Base-by-base conservation (phyloP, 2,329 filamentous ascomycete species). In the Rhynchosporium graminicola region DNA sequence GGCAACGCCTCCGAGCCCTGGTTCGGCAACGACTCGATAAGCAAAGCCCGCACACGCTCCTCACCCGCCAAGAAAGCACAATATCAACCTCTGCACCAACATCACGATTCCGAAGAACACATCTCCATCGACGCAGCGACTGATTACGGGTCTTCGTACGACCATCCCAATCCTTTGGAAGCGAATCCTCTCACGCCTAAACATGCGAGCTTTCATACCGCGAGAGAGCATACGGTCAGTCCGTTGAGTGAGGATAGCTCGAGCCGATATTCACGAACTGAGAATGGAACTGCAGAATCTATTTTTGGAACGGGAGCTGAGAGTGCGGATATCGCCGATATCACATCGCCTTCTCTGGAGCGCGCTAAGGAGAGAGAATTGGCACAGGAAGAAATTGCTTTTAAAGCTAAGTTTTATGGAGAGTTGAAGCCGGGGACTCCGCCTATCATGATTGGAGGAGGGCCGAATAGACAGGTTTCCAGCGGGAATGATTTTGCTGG, bases 341-440 rank as follows among this genome's bases (percentile, higher is more conserved):
- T 51, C 36, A 55, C 33, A 38, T 51, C 42, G 26, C 26, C 43
- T 43, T 56, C 36, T 10, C 46, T 48, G 2, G 57, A 57, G 15
- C 59, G 26, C 31, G 42, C 29, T 0, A 36, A 47, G n/a, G 57
- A 56, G 8, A 20, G 51, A n/a, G 51, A 65, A 12, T 12, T 63
- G 10, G 61, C 54, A 47, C 57, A 52, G 46, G 43, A 20, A 43
- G 46, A 57, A 60, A 64, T 52, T 2, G 60, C 60, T 15, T 85
- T 86, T 71, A 82, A 78, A 69, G 74, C 81, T 9, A 83, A 83
- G 71, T 79, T 82, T n/a, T 87, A 88, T 67, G 83, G 83, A n/a
- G 80, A 83, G 55, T 76, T 87, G 51, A 81, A 79, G 69, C 71
- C 80, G 3, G 80, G 76, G 0, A 83, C 82, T 5, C 82, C 83